Conservation (phyloP, 2,329 filamentous ascomycete genomes). For the Cordyceps pruinosa region DNA sequence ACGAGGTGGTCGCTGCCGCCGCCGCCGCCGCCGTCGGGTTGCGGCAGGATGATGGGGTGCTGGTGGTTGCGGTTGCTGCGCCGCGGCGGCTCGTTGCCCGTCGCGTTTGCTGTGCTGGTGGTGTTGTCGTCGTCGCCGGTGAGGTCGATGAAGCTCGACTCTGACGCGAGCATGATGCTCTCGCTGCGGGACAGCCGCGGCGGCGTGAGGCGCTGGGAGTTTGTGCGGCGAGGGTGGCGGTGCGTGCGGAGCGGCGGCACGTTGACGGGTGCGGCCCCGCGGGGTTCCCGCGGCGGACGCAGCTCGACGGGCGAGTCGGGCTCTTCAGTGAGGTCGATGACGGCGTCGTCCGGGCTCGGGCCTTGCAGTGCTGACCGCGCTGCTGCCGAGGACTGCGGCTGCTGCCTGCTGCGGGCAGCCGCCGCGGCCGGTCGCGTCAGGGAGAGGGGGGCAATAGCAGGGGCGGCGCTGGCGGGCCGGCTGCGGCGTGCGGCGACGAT, state of each 20-base stretch:
- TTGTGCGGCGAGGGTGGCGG: slow-evolving; percentile 36
- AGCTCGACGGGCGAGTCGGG: slow-evolving; percentile 39
- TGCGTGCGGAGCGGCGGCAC: slow-evolving; percentile 11
- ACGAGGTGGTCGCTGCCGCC: slow-evolving; percentile 19
- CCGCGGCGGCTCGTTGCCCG: neutral
- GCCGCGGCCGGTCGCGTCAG: neutral
- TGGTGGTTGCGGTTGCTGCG: slow-evolving; percentile 11
- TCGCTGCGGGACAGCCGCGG: slow-evolving; percentile 39
- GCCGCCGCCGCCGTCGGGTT: neutral
- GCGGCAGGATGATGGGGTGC: slow-evolving; percentile 10
- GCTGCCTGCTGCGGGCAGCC: slow-evolving; percentile 10
- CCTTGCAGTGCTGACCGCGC: too few relatives aligned
- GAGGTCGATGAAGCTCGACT: slow-evolving; percentile 42
- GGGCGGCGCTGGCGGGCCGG: neutral
- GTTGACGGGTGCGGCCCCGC: too few relatives aligned
- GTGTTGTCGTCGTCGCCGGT: slow-evolving; percentile 36
- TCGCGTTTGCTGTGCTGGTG: slow-evolving; percentile 1
- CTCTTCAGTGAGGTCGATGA: slow-evolving; percentile 46
- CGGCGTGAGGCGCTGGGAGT: slow-evolving; percentile 33
- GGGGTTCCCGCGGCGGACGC: slow-evolving; percentile 23
- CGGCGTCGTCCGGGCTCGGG: slow-evolving; percentile 21
- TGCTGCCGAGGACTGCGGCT: slow-evolving; percentile 12
- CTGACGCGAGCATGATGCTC: slow-evolving; percentile 32
- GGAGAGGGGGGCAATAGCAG: too few relatives aligned
- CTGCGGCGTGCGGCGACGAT: slow-evolving; percentile 17